A percentile compares a stretch with the other conserved stretches of the same genome.
phyloP scores from a whole-genome alignment of 2,329 filamentous ascomycete genomes.

The Cordyceps farinosa region DNA sequence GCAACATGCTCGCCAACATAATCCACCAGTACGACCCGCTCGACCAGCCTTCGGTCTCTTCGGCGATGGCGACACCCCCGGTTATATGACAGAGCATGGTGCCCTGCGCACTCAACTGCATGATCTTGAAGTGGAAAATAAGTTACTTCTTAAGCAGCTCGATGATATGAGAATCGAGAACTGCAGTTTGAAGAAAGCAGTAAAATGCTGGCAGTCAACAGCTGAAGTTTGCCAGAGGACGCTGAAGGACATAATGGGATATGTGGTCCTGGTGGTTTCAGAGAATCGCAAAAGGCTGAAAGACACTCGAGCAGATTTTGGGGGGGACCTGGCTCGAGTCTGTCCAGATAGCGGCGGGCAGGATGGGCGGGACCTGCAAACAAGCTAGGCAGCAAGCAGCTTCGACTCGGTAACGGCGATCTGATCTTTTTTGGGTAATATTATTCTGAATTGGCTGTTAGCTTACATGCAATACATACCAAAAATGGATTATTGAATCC shows the following conservation, averaged over 20 bases:
- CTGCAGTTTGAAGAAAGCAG: background rate
- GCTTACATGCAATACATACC: too few relatives aligned
- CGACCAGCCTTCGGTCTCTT: background rate
- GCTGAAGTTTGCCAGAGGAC: constrained; percentile 1
- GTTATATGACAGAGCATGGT: background rate
- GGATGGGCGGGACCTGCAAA: too few relatives aligned
- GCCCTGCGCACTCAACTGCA: background rate
- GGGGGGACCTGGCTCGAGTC: background rate
- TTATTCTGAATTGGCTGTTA: too few relatives aligned
- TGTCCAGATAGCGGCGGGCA: too few relatives aligned
- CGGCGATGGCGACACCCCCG: background rate
- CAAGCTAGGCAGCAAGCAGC: too few relatives aligned
- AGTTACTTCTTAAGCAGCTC: background rate
- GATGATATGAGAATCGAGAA: background rate
- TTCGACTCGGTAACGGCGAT: too few relatives aligned
- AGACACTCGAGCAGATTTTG: background rate
- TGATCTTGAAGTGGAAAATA: background rate
- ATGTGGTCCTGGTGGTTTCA: background rate
- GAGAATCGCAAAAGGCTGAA: background rate
- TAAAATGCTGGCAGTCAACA: background rate
- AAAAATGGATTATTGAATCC: background rate
- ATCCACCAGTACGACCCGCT: background rate
- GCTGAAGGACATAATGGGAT: constrained; percentile 1
- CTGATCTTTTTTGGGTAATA: too few relatives aligned
- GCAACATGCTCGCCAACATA: background rate